Base-by-base conservation (phyloP, 805 yeast genomes). In the Saccharomyces jurei region DNA sequence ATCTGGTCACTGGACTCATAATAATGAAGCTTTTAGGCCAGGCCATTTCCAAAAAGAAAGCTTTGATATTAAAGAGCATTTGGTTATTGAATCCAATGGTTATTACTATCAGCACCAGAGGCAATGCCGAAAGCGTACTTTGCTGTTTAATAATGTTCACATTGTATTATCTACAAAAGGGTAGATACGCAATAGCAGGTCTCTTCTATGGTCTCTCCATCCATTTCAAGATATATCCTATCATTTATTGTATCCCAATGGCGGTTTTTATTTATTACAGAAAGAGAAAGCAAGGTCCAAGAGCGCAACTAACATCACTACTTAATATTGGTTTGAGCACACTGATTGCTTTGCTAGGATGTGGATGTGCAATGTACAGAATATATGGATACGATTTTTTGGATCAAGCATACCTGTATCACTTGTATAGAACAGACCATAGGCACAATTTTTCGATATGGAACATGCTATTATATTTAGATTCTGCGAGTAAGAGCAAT, bases 1-100 rank as follows among this genome's bases (percentile, higher is more conserved):
- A 94, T 71, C 63, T 94, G 41, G 64, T 88, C 1, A 89, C 98
- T 0, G 99, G 98, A 0, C 66, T 75, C 46, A 67, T 90, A 47
- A 76, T 82, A 58, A 63, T 81, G 61, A 67, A 71, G 55, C 63
- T 79, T 6, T 67, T 81, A 53, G 60, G 71, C 29, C 9, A 58
- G 27, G 44, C 54, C 4, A 50, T 26, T 6, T 28, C 31, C 6
- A 46, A 30, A 2, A 36, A 22, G 17, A 54, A 49, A 28, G 46
- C 59, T 11, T 55, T 78, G 11, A 59, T 74, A 5, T 74, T 83
- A 46, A 69, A 83, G 11, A 69, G 85, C 2, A 71, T 92, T 4
- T 94, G 98, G 98, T 75, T 94, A 21, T 75, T 89, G 60, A 94
- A 94, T 67, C 98, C 99, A 14, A 87, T 94, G 94, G 98, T 91